Base-by-base conservation (phyloP, 106 monocot species). In the Allium cepa region DNA sequence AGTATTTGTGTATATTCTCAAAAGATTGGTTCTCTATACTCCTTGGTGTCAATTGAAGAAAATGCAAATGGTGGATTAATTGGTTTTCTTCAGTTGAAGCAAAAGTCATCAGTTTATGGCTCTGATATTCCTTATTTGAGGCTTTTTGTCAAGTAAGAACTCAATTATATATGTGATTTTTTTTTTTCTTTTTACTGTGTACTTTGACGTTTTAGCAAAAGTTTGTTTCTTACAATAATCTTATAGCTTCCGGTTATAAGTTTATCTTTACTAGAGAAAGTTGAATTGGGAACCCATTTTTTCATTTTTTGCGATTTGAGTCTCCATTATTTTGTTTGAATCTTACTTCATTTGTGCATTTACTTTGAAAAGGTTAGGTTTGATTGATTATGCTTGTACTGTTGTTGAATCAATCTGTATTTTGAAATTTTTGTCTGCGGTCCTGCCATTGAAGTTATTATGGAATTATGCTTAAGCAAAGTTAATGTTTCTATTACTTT, bases 81-180 rank as follows among this genome's bases (percentile, higher is more conserved):
- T 11, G 99, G 90, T 9, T 60, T 76, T 60, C 80, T 99, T 47
- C 73, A 87, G n/a, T 28, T 90, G 70, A 93, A 93, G 78, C 79
- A 87, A 72, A 63, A 45, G 52, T 85, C 99, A 17, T n/a, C 67
- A 2, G 81, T 65, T 15, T 99, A 93, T 73, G 99, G 99, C 51
- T 76, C 85, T 71, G 99, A 99, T 77, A 79, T 93, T 36, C 90
- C 87, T 9, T 77, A 46, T 66, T 69, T 99, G 63, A 84, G 82
- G 74, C 83, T 99, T 50, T 93, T 85, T 78, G 87, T 93, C 71
- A 90, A 87, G 93, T 93, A 89, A 86, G 82, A 11, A 49, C 15
- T 3, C 5, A 62, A 62, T 17, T 59, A 17, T 16, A 9, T 18
- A 11, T 62, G 62, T 10, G 10, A 45, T 12, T 14, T 36, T 11